Evolutionary conservation across 2,329 filamentous ascomycete species (phyloP).

Genomic region (Botrytis fabae): DNA sequence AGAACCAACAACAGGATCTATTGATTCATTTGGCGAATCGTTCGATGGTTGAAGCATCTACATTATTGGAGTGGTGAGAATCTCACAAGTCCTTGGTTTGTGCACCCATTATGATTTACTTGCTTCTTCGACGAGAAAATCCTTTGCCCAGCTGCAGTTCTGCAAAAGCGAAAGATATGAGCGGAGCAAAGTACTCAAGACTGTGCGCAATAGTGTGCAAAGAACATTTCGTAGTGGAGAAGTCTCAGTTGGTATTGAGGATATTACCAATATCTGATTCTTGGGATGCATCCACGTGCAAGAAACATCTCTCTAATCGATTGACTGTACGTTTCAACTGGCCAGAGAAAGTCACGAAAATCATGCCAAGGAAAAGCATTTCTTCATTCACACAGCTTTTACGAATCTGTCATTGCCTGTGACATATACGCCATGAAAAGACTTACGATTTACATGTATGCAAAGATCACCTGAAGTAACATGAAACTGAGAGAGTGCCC

Average conservation of each 20-base stretch:
- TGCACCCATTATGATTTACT: background rate
- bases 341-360: background rate
- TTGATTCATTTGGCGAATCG: background rate
- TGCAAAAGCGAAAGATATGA: constrained; percentile 1
- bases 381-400: background rate
- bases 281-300: background rate
- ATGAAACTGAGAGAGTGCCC: constrained; percentile 8
- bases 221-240: background rate
- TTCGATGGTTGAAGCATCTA: background rate
- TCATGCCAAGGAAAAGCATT: background rate
- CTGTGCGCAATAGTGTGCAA: background rate
- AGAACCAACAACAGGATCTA: background rate
- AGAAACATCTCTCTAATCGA: background rate
- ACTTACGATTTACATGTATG: background rate
- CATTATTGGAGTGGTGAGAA: background rate
- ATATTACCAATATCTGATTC: background rate
- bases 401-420: background rate
- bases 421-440: background rate
- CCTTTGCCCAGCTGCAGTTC: background rate
- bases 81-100: background rate
- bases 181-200: background rate
- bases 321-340: background rate
- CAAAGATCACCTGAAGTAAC: background rate
- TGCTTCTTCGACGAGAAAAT: constrained; percentile 2
- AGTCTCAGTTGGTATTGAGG: constrained; percentile 5